Evolutionary conservation across 164 flowering plant species (phyloP).

Genomic region (Hamamelis virginiana): DNA sequence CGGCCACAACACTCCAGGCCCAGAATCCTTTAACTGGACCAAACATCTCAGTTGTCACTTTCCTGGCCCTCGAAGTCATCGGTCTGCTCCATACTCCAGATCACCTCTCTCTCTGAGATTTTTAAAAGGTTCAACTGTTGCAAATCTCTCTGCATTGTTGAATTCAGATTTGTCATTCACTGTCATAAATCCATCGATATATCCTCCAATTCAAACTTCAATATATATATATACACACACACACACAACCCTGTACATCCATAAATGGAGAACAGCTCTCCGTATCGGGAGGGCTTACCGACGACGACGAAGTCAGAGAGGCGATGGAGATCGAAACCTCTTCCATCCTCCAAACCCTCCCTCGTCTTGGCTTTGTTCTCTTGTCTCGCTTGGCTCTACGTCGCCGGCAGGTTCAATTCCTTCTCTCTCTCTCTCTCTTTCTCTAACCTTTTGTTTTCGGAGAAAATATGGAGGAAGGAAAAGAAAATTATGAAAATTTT

Average conservation of each 20-base stretch:
- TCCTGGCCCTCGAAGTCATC: too few species aligned
- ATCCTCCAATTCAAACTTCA: not conserved
- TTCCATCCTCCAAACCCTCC: constrained; percentile 46
- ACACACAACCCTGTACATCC: not conserved
- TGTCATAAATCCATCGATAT: not conserved
- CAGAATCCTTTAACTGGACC: too few species aligned
- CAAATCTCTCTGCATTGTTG: too few species aligned
- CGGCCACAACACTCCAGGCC: too few species aligned
- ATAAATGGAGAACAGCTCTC: not conserved
- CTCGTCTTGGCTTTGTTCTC: constrained; percentile 75
- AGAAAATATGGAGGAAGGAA: not conserved
- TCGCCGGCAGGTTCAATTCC: constrained; percentile 78
- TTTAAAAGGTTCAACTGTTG: too few species aligned
- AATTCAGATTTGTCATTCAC: too few species aligned
- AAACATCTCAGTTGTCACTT: too few species aligned
- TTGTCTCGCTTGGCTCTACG: constrained; percentile 91
- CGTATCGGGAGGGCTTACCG: constrained; percentile 41
- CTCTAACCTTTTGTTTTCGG: not conserved
- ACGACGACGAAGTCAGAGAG: constrained; percentile 53
- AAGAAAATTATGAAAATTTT: too few species aligned
- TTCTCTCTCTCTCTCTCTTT: not conserved
- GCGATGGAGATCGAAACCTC: constrained; percentile 55
- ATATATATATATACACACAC: not conserved
- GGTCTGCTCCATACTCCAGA: too few species aligned
- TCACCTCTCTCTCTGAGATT: too few species aligned